Conservation (phyloP, 2,329 filamentous ascomycete genomes). For the Rhinocladiella similis region DNA sequence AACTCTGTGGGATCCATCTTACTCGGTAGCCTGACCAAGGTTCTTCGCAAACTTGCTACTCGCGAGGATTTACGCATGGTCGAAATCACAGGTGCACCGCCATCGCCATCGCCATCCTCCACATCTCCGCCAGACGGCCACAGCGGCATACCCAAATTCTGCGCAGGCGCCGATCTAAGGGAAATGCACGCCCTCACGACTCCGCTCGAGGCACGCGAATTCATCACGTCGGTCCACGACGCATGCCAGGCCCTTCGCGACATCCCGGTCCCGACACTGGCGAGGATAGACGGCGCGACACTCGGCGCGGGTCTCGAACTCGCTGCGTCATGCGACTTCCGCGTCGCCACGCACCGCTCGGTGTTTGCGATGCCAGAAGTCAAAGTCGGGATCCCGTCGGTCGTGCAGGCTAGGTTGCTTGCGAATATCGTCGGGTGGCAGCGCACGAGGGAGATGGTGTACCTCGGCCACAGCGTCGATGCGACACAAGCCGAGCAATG, state of each 20-base stretch:
- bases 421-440: slow-evolving; percentile 29
- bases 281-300: slow-evolving; percentile 7
- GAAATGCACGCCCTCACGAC: background rate
- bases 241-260: slow-evolving; percentile 17
- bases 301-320: slow-evolving; percentile 22
- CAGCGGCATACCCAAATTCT: background rate
- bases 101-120: too few species aligned
- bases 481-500: slow-evolving; percentile 5
- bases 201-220: slow-evolving; percentile 33
- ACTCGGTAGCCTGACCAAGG: background rate
- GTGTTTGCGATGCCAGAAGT: slow-evolving; percentile 28
- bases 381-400: slow-evolving; percentile 24
- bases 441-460: slow-evolving; percentile 21
- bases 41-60: background rate
- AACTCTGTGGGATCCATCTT: slow-evolving; percentile 2
- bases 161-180: slow-evolving; percentile 3
- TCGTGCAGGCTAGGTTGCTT: slow-evolving; percentile 25
- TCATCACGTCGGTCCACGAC: slow-evolving; percentile 35
- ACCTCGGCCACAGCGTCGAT: slow-evolving; percentile 12
- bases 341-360: slow-evolving; percentile 13
- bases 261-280: slow-evolving; percentile 4
- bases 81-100: background rate
- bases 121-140: too few species aligned
- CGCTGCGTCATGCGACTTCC: slow-evolving; percentile 28
- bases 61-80: slow-evolving; percentile 4